phyloP scores from a whole-genome alignment of 345 rosid species.

The Eucalyptus curtisii region DNA sequence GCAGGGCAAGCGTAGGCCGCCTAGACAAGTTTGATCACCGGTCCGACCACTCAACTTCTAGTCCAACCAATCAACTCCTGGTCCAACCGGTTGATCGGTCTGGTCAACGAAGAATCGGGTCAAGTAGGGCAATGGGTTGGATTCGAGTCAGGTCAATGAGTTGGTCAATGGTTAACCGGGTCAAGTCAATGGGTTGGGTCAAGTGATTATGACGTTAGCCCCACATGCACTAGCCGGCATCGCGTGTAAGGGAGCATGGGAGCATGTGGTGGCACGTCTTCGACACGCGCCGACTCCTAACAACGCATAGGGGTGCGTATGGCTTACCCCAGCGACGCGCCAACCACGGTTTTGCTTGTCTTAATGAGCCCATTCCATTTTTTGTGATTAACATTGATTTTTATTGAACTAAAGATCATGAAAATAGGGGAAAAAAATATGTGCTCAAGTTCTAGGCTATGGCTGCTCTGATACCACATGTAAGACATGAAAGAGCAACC shows the following conservation, averaged over 20 bases:
- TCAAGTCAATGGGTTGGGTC: no score
- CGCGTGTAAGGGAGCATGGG: rapidly evolving
- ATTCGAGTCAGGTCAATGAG: rapidly evolving
- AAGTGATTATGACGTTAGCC: no score
- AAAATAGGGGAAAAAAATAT: no score
- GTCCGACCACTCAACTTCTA: rapidly evolving
- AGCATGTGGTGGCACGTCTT: no score
- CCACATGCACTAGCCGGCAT: rapidly evolving
- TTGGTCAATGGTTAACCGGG: no score
- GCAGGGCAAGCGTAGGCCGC: rapidly evolving
- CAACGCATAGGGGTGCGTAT: no score
- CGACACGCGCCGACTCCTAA: rapidly evolving
- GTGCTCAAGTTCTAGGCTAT: no score
- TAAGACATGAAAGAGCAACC: no score
- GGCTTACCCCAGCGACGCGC: rapidly evolving
- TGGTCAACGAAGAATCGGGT: rapidly evolving
- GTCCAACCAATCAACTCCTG: no score
- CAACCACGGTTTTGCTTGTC: rapidly evolving
- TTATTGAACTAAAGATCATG: no score
- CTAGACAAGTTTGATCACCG: rapidly evolving
- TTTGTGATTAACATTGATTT: no score
- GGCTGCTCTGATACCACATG: rapidly evolving
- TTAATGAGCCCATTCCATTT: rapidly evolving
- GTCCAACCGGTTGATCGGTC: rapidly evolving
- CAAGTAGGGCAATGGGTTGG: rapidly evolving